Percentiles rank a stretch among this genome's conserved stretches.
These are phyloP conservation scores for Petasospora rhodanensis DNA, from an alignment of 1,139 yeast genomes.

Conservation along the genomic window DNA sequence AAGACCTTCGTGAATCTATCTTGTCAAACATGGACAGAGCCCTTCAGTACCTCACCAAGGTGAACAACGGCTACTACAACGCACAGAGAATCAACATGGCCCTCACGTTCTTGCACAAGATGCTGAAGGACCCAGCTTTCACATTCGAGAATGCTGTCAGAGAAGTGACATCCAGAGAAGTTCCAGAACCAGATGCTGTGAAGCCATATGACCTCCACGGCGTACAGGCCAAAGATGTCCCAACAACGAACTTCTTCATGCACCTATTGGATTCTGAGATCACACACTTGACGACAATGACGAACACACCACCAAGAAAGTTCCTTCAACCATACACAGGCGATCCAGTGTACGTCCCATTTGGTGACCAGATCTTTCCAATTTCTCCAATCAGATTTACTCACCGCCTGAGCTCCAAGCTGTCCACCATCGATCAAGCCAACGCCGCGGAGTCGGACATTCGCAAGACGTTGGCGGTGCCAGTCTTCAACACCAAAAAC, in stretches of 20 bases:
- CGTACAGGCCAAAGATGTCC: slow-evolving; percentile 14
- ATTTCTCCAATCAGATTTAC: too few species aligned
- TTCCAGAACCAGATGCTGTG: neutral
- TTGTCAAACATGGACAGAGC: slow-evolving; percentile 8
- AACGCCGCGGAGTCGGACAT: too few species aligned
- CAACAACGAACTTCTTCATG: slow-evolving; percentile 14
- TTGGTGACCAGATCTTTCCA: too few species aligned
- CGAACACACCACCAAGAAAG: slow-evolving; percentile 9
- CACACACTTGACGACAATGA: slow-evolving; percentile 3
- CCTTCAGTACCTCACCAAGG: slow-evolving; percentile 4
- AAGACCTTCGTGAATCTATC: slow-evolving; percentile 9
- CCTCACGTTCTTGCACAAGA: slow-evolving; percentile 10
- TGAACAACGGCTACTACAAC: slow-evolving; percentile 14
- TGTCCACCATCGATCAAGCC: too few species aligned
- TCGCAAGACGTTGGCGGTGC: too few species aligned
- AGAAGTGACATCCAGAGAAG: neutral
- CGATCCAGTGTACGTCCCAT: neutral
- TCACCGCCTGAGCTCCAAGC: too few species aligned
- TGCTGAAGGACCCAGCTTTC: slow-evolving; percentile 18
- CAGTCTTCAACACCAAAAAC: too few species aligned
- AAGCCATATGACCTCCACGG: slow-evolving; percentile 7
- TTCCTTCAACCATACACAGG: slow-evolving; percentile 16
- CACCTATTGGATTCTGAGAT: slow-evolving; percentile 17
- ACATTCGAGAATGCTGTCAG: slow-evolving; percentile 12
- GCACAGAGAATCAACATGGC: slow-evolving; percentile 18